Evolutionary conservation across 805 yeast species (phyloP).

Genomic region (Nakazawaea populi): DNA sequence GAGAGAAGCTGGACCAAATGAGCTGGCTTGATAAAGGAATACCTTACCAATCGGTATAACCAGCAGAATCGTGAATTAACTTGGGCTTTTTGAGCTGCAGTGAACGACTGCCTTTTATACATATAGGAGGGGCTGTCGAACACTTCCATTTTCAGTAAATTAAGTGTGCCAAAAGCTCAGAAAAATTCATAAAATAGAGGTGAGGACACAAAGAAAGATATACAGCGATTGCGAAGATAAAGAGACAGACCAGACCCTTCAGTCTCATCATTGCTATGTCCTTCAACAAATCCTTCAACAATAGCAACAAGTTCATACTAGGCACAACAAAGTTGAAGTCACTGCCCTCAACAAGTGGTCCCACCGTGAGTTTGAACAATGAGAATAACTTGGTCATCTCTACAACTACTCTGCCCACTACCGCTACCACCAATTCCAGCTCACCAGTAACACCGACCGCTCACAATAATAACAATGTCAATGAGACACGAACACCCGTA

Average conservation of each 20-base stretch:
- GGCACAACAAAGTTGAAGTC: conserved; percentile 4
- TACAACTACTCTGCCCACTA: background rate
- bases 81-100: too few species aligned
- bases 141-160: too few species aligned
- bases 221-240: background rate
- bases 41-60: too few species aligned
- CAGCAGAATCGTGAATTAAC: too few species aligned
- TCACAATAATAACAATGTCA: background rate
- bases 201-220: background rate
- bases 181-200: too few species aligned
- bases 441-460: background rate
- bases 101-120: too few species aligned
- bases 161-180: too few species aligned
- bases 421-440: background rate
- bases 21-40: too few species aligned
- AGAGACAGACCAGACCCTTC: background rate
- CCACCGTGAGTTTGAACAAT: conserved; percentile 7
- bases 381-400: conserved; percentile 3
- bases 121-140: too few species aligned
- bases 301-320: conserved; percentile 7
- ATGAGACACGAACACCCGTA: background rate
- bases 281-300: conserved; percentile 5
- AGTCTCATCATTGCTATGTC: background rate
- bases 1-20: too few species aligned
- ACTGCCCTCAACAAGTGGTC: conserved; percentile 7